Base-by-base conservation (phyloP, 768 basidiomycete species). In the Podaxis pistillaris region DNA sequence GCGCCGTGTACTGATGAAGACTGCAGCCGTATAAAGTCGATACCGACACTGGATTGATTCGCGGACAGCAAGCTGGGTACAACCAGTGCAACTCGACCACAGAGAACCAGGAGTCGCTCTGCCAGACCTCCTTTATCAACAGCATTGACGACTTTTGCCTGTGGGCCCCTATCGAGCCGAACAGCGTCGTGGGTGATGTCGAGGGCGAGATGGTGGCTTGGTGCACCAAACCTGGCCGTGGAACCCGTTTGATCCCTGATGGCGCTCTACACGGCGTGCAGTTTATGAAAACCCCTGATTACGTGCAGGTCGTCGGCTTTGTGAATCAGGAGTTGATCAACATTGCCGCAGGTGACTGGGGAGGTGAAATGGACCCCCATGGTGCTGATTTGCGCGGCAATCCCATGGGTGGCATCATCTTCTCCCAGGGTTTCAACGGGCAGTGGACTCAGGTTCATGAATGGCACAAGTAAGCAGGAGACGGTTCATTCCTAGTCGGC, bases 281-380 rank as follows among this genome's bases (percentile, higher is more conserved):
- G 72, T 79, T 84, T 72, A 82, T 88, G 66, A 79, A 75, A 62
- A 85, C 88, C 0, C 81, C 83, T 0, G 80, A 83, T 61, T 90
- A 90, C 66, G 69, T 86, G 28, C 86, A 87, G 69, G 78, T 90
- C 62, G 80, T 81, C 26, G 91, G 89, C 6, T 85, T 80, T 73
- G 76, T 88, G 65, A 55, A 63, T 47, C 91, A 94, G 75, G 78
- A 76, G 4, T 66, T 72, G 58, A 74, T 94, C 66, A 79, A 90
- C 73, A 70, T 93, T 50, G 64, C 73, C 2, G 24, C 72, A 0
- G 73, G 64, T 5, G 93, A 94, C 68, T 81, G 70, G 37, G 92
- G 93, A 64, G 92, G 92, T 54, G 92, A 93, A 73, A 83, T 91
- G 65, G 88, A 92, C 71, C 85, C 89, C 12, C 87, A 89, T 63